Conservation (phyloP, 805 yeast species). For the Candida berthetii region DNA sequence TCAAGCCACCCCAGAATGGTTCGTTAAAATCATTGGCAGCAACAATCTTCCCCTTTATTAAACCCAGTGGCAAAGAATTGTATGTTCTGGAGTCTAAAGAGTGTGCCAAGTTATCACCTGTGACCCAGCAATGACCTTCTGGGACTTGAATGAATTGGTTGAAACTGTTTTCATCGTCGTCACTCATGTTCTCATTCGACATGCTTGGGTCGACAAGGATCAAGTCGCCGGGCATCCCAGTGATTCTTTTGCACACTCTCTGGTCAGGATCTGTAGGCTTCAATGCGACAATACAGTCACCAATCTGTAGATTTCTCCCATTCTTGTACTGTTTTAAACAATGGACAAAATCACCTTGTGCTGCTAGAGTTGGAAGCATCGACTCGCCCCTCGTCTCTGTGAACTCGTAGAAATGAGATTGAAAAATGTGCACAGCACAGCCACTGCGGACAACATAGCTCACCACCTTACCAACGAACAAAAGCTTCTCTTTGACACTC, state of each 20-base stretch:
- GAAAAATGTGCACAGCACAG: conserved; percentile 61
- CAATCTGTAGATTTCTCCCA: conserved; percentile 66
- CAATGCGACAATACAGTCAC: conserved; percentile 82
- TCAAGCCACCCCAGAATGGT: conserved; percentile 31
- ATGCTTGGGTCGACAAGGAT: conserved; percentile 76
- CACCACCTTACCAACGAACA: conserved; percentile 16
- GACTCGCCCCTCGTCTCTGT: conserved; percentile 88
- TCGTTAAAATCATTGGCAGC: conserved; percentile 58
- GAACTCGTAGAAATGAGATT: conserved; percentile 63
- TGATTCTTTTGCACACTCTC: conserved; percentile 85
- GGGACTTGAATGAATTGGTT: conserved; percentile 70
- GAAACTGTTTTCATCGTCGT: conserved; percentile 16
- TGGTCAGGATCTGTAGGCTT: conserved; percentile 88
- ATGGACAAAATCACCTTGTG: conserved; percentile 72
- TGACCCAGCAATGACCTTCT: conserved; percentile 93
- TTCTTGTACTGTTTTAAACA: conserved; percentile 56
- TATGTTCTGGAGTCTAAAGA: conserved; percentile 88
- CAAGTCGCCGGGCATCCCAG: conserved; percentile 95
- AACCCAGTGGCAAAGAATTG: conserved; percentile 83
- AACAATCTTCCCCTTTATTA: conserved; percentile 80
- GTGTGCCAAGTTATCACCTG: conserved; percentile 88
- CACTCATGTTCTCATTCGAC: conserved; percentile 14
- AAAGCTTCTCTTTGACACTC: conserved; percentile 9
- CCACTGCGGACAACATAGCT: conserved; percentile 39
- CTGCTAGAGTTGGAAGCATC: conserved; percentile 86